Percentiles rank a stretch among this genome's conserved stretches.
Conservation (phyloP, 495 filamentous ascomycete genomes). For the Penicillium crystallinum region DNA sequence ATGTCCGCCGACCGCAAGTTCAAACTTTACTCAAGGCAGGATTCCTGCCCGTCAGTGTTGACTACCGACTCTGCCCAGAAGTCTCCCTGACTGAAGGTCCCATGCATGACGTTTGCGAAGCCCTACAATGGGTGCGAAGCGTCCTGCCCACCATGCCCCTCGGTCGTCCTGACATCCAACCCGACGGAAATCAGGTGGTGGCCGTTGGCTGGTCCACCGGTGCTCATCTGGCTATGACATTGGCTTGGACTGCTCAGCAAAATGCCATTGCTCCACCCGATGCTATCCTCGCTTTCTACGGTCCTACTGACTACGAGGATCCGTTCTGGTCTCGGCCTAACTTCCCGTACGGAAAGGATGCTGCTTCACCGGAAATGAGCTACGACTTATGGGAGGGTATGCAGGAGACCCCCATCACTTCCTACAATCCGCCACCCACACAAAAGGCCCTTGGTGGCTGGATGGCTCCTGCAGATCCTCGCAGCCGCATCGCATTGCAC, state of each 20-base stretch:
- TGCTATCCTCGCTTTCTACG: conserved; percentile 49
- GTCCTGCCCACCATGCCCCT: conserved; percentile 28
- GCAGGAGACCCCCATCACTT: background rate
- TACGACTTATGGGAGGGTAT: conserved; percentile 9
- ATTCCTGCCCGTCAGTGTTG: conserved; percentile 48
- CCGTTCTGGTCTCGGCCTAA: background rate
- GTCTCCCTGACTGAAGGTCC: conserved; percentile 41
- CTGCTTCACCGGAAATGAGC: conserved; percentile 9
- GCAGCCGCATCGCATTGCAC: conserved; percentile 32
- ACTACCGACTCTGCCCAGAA: conserved; percentile 54
- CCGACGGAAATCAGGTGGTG: conserved; percentile 37
- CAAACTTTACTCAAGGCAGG: conserved; percentile 31
- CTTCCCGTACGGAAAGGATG: background rate
- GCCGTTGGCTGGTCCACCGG: conserved; percentile 53
- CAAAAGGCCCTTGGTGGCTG: background rate
- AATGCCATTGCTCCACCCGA: conserved; percentile 33
- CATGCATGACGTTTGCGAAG: conserved; percentile 44
- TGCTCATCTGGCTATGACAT: conserved; percentile 46
- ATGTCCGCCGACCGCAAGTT: conserved; percentile 38
- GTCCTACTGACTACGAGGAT: conserved; percentile 38
- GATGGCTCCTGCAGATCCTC: conserved; percentile 21
- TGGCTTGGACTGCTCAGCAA: conserved; percentile 32
- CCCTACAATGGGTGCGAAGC: conserved; percentile 37
- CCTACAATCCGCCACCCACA: background rate
- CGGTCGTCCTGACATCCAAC: conserved; percentile 18